phyloP scores from a whole-genome alignment of 2,329 filamentous ascomycete genomes.

The Monosporascus sp. region DNA sequence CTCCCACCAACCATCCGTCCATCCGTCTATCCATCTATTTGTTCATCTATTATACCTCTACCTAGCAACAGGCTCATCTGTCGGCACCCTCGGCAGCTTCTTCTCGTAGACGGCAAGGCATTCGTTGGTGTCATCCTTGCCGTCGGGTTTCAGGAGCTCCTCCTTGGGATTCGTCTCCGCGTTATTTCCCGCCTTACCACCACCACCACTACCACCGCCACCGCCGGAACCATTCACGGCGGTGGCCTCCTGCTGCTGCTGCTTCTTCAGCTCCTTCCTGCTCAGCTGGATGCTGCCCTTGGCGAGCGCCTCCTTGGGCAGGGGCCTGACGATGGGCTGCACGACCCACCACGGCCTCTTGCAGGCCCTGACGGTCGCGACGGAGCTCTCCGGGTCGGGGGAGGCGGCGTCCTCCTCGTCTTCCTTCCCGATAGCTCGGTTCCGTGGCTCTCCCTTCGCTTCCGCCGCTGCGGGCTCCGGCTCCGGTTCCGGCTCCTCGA shows the following conservation, averaged over 20 bases:
- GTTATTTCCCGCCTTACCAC: slow-evolving; percentile 3
- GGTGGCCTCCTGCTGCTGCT: slow-evolving; percentile 15
- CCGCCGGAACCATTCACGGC: neutral
- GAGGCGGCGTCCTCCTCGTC: slow-evolving; percentile 25
- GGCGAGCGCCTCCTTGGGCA: slow-evolving; percentile 81
- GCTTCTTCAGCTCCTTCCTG: slow-evolving; percentile 58
- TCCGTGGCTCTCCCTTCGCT: slow-evolving; percentile 23
- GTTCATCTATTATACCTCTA: slow-evolving; percentile 7
- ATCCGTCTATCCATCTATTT: neutral
- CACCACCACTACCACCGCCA: neutral
- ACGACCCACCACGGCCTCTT: slow-evolving; percentile 85
- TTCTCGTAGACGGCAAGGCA: slow-evolving; percentile 13
- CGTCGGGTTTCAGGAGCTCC: slow-evolving; percentile 17
- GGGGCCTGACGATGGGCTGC: slow-evolving; percentile 78
- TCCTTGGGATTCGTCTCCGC: slow-evolving; percentile 5
- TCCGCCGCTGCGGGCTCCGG: slow-evolving; percentile 19
- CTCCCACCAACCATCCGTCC: no score
- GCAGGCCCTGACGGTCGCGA: slow-evolving; percentile 65
- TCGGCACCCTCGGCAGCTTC: slow-evolving; percentile 11
- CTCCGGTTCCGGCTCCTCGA: slow-evolving; percentile 31
- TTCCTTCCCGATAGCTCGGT: slow-evolving; percentile 13
- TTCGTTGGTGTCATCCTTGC: slow-evolving; percentile 16
- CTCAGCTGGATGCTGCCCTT: slow-evolving; percentile 71
- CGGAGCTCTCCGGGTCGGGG: slow-evolving; percentile 51
- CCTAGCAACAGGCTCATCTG: slow-evolving; percentile 22